These are phyloP conservation scores for Debaryomyces coudertii DNA, from an alignment of 1,139 yeast species.

Conservation along the genomic window DNA sequence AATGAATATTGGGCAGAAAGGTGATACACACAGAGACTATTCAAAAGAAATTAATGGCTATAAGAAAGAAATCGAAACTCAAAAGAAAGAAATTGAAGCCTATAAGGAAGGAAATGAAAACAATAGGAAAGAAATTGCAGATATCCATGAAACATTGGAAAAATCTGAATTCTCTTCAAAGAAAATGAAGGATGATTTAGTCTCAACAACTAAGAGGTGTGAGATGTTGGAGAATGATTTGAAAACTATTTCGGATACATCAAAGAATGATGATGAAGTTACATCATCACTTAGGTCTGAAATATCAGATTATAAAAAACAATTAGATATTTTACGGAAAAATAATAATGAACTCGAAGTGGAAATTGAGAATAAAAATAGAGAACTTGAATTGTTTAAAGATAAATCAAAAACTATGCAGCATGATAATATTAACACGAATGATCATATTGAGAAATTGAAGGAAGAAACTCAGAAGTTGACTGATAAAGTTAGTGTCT, in stretches of 20 bases:
- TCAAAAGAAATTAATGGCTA: constrained; percentile 12
- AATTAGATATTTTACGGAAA: not conserved
- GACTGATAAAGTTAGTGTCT: not conserved
- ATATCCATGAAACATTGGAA: constrained; percentile 9
- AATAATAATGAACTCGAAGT: not conserved
- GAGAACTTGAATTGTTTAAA: not conserved
- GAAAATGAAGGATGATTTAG: constrained; percentile 3
- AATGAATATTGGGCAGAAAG: constrained; percentile 16
- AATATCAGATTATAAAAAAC: constrained; percentile 5
- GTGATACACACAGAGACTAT: constrained; percentile 6
- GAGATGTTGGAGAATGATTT: constrained; percentile 4
- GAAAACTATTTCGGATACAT: not conserved
- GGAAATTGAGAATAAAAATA: constrained; percentile 4
- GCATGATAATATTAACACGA: not conserved
- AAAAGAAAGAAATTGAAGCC: constrained; percentile 1
- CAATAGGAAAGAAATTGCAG: constrained; percentile 3
- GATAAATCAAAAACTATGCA: not conserved
- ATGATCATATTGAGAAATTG: not conserved
- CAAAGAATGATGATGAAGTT: not conserved
- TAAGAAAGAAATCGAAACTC: constrained; percentile 5
- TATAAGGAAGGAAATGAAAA: constrained; percentile 7
- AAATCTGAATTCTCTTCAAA: constrained; percentile 11
- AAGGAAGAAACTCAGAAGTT: constrained; percentile 10
- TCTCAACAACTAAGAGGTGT: not conserved
- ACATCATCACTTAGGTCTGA: constrained; percentile 1